Evolutionary conservation across 2,329 filamentous ascomycete species (phyloP).

Genomic region (Talaromyces rugulosus): DNA sequence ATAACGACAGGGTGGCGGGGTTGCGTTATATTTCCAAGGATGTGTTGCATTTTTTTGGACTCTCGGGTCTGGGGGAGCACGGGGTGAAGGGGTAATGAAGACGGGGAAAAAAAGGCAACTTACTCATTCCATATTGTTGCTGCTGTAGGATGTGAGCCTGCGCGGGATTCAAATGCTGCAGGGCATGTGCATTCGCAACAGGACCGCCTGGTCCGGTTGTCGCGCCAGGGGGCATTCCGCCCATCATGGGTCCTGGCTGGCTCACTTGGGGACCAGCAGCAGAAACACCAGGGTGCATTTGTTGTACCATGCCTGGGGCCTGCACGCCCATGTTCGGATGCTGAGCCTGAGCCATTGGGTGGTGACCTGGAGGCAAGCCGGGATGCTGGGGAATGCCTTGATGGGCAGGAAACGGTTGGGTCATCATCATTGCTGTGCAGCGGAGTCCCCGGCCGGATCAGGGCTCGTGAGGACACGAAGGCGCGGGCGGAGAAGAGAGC

Average conservation of each 20-base stretch:
- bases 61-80: not conserved
- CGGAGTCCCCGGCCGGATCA: conserved; percentile 29
- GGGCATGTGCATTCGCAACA: conserved; percentile 55
- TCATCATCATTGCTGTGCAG: conserved; percentile 49
- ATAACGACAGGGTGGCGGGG: not conserved
- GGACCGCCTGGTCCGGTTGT: conserved; percentile 47
- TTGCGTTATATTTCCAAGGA: not conserved
- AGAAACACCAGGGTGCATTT: conserved; percentile 59
- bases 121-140: conserved; percentile 41
- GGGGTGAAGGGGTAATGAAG: not conserved
- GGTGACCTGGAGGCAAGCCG: conserved; percentile 53
- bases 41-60: not conserved
- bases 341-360: conserved; percentile 56
- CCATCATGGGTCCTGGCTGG: conserved; percentile 62
- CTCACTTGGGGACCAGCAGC: conserved; percentile 56
- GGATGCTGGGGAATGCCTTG: conserved; percentile 57
- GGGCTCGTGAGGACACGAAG: conserved; percentile 22
- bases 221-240: conserved; percentile 57
- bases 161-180: conserved; percentile 55
- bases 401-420: conserved; percentile 55
- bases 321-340: conserved; percentile 50
- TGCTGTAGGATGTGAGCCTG: conserved; percentile 53
- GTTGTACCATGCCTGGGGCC: conserved; percentile 51
- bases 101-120: conserved; percentile 18
- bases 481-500: conserved; percentile 14